These are phyloP conservation scores for Penicillium chermesinum DNA, from an alignment of 495 filamentous ascomycete species.

Conservation along the genomic window DNA sequence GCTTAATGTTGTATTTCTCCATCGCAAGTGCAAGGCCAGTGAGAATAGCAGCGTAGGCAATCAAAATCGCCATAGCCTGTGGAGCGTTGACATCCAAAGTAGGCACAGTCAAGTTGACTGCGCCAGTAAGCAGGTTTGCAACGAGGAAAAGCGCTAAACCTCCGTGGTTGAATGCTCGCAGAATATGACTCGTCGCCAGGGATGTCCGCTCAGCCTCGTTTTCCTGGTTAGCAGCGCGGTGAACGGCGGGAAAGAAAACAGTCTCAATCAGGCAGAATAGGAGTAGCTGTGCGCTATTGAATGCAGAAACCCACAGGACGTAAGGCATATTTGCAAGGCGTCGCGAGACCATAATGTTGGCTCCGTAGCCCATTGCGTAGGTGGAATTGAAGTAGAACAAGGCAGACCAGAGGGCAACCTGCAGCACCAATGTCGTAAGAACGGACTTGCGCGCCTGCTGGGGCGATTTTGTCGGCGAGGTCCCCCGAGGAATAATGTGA, in stretches of 20 bases:
- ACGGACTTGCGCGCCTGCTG: slow-evolving; percentile 47
- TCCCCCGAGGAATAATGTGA: slow-evolving; percentile 63
- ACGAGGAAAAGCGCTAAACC: slow-evolving; percentile 81
- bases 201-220: slow-evolving; percentile 52
- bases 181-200: slow-evolving; percentile 70
- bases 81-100: slow-evolving; percentile 64
- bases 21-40: slow-evolving; percentile 64
- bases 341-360: slow-evolving; percentile 67
- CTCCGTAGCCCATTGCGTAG: slow-evolving; percentile 60
- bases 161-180: slow-evolving; percentile 82
- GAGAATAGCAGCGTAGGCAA: slow-evolving; percentile 63
- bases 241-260: slow-evolving; percentile 65
- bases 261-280: slow-evolving; percentile 73
- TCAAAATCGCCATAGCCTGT: slow-evolving; percentile 66
- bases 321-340: slow-evolving; percentile 93
- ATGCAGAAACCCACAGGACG: slow-evolving; percentile 82
- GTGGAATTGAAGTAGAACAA: slow-evolving; percentile 64
- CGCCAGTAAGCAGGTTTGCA: slow-evolving; percentile 83
- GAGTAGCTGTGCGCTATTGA: slow-evolving; percentile 75
- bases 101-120: slow-evolving; percentile 78
- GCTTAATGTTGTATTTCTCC: slow-evolving; percentile 65
- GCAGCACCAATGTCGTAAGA: slow-evolving; percentile 53
- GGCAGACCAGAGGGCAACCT: slow-evolving; percentile 59
- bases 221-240: slow-evolving; percentile 46
- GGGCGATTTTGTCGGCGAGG: slow-evolving; percentile 31